These are phyloP conservation scores for Chlorophyllum brunneum DNA, from an alignment of 768 basidiomycete species.

Conservation along the genomic window DNA sequence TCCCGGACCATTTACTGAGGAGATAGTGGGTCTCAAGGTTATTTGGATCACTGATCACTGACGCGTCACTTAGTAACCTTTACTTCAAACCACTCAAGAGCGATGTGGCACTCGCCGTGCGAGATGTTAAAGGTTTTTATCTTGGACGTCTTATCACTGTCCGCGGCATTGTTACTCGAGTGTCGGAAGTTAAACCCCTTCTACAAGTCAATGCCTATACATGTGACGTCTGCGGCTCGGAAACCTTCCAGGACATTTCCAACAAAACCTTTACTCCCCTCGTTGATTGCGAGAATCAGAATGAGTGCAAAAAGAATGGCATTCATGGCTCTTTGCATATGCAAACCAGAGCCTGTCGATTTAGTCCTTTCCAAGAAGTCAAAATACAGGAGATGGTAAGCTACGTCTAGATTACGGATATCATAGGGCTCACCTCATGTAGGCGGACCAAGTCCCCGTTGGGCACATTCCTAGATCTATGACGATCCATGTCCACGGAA, in stretches of 20 bases:
- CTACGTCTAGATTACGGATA: neutral
- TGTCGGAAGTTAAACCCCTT: slow-evolving; percentile 97
- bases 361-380: slow-evolving; percentile 97
- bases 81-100: slow-evolving; percentile 88
- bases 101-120: slow-evolving; percentile 79
- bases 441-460: slow-evolving; percentile 99
- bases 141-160: slow-evolving; percentile 95
- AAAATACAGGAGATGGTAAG: slow-evolving; percentile 98
- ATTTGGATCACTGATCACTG: slow-evolving; percentile 12
- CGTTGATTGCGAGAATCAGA: slow-evolving; percentile 80
- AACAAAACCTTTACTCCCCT: slow-evolving; percentile 90
- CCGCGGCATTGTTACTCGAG: slow-evolving; percentile 96
- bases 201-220: slow-evolving; percentile 97
- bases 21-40: slow-evolving; percentile 74
- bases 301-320: slow-evolving; percentile 81
- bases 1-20: slow-evolving; percentile 88
- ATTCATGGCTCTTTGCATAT: slow-evolving; percentile 91
- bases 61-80: slow-evolving; percentile 61
- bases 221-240: slow-evolving; percentile 96
- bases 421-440: slow-evolving; percentile 5
- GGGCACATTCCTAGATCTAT: slow-evolving; percentile 98
- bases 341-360: slow-evolving; percentile 97
- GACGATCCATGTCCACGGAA: slow-evolving; percentile 93
- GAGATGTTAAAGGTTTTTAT: slow-evolving; percentile 81
- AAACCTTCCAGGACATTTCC: slow-evolving; percentile 97